Conservation (phyloP, 108 stramenopile species). For the Discostella stelligeroides region DNA sequence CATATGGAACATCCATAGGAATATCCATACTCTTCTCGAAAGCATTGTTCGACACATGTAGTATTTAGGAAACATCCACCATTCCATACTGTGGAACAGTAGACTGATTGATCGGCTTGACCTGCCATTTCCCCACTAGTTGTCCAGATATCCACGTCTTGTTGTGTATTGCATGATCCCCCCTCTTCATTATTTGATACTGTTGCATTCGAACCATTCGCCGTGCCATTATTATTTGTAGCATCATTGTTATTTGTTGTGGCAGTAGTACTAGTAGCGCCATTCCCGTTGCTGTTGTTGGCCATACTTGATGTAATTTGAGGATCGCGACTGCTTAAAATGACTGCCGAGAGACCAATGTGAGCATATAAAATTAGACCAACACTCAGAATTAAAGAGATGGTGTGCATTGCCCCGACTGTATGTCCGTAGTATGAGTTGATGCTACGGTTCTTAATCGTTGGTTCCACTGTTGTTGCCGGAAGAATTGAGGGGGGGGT, state of each 20-base stretch:
- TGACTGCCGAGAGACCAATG: slow-evolving; percentile 41
- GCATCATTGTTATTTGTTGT: not conserved
- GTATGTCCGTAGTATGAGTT: slow-evolving; percentile 42
- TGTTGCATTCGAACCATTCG: no score
- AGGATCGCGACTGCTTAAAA: slow-evolving; percentile 41
- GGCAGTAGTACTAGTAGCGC: no score
- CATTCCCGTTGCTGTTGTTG: not conserved
- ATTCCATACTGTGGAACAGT: slow-evolving; percentile 28
- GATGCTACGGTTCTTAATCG: slow-evolving; percentile 9
- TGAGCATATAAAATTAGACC: slow-evolving; percentile 55
- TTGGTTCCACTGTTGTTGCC: no score
- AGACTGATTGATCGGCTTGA: slow-evolving; percentile 21
- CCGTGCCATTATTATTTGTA: no score
- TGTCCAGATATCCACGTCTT: slow-evolving; percentile 33
- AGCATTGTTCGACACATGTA: slow-evolving; percentile 31
- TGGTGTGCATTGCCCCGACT: slow-evolving; percentile 31
- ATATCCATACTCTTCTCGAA: slow-evolving; percentile 31
- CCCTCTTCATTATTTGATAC: not conserved
- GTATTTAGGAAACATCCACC: slow-evolving; percentile 34
- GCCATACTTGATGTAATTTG: not conserved
- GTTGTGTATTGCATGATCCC: slow-evolving; percentile 18
- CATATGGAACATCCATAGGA: slow-evolving; percentile 31
- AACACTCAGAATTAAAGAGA: slow-evolving; percentile 47
- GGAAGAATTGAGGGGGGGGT: no score
- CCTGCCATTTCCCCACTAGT: slow-evolving; percentile 14